Base-by-base conservation (phyloP, 192 early-diverging fungal species). In the Coemansia sp. region DNA sequence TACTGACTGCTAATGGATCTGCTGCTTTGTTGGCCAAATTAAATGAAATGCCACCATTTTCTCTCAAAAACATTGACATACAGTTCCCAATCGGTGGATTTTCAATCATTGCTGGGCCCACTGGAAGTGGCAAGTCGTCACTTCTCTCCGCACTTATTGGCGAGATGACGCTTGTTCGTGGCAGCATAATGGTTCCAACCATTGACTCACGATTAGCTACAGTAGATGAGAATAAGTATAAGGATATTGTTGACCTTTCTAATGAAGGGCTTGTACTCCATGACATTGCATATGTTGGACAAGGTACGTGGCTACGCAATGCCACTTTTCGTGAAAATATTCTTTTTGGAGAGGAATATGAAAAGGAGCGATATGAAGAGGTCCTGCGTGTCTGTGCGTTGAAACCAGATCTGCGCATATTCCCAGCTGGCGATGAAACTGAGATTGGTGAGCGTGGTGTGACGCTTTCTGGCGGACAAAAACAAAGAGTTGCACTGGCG, bases 381-480 rank as follows among this genome's bases (percentile, higher is more conserved):
- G 93, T 94, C 6, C 68, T 99, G 36, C 73, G 83, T 8, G 90
- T 88, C 40, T 97, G 95, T 41, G 95, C 94, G 8, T 77, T 99
- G 11, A 70, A 66, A 1, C 83, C 88, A 9, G 97, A 99, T 70
- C 84, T 99, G 43, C 87, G 87, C 8, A 90, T 89, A 55, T 71
- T 98, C 16, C 83, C 88, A 49, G 90, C 82, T 48, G 92, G 94
- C 5, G 97, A 99, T 73, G 67, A 84, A 56, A 94, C 97, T 7
- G 94, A 98, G 78, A 85, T 99, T 69, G 93, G 93, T 8, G 93
- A 95, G 65, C 89, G 91, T 39, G 93, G 93, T 16, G 86, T 93
- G 19, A 92, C 87, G 16, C 80, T 95, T 5, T 90, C 87, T 15
- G 94, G 94, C 22, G 94, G 94, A 3, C 32, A 32, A 32, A 32